Evolutionary conservation across 805 yeast genomes (phyloP).

Genomic region (Candida nitratophila): DNA sequence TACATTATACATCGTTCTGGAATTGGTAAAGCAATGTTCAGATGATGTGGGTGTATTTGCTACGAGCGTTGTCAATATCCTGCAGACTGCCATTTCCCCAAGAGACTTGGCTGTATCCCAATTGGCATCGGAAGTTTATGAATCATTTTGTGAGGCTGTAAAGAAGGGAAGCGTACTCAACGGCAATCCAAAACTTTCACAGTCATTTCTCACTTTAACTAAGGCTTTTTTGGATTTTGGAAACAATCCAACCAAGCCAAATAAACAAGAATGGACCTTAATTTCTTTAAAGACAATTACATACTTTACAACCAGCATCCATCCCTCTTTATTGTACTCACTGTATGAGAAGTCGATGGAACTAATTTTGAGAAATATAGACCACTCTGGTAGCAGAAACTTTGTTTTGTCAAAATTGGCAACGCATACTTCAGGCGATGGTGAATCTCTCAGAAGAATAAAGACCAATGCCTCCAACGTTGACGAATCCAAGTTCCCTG

Average conservation of each 20-base stretch:
- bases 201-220: constrained; percentile 28
- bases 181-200: constrained; percentile 38
- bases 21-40: constrained; percentile 66
- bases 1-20: constrained; percentile 61
- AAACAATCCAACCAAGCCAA: constrained; percentile 16
- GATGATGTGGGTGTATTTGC: constrained; percentile 86
- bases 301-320: constrained; percentile 26
- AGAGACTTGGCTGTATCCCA: constrained; percentile 60
- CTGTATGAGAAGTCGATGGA: constrained; percentile 28
- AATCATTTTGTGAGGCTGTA: constrained; percentile 21
- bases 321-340: constrained; percentile 13
- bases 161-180: constrained; percentile 27
- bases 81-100: constrained; percentile 42
- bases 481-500: constrained; percentile 10
- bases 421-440: constrained; percentile 7
- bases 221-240: constrained; percentile 20
- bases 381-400: background rate
- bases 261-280: constrained; percentile 38
- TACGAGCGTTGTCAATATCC: constrained; percentile 52
- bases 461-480: background rate
- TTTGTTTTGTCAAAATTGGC: constrained; percentile 5
- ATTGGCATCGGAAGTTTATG: constrained; percentile 27
- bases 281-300: constrained; percentile 34
- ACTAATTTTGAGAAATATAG: constrained; percentile 27
- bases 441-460: background rate